Percentiles rank a stretch among this genome's conserved stretches.
These are phyloP conservation scores for Candida nemodendra DNA, from an alignment of 805 yeast genomes.

Conservation along the genomic window DNA sequence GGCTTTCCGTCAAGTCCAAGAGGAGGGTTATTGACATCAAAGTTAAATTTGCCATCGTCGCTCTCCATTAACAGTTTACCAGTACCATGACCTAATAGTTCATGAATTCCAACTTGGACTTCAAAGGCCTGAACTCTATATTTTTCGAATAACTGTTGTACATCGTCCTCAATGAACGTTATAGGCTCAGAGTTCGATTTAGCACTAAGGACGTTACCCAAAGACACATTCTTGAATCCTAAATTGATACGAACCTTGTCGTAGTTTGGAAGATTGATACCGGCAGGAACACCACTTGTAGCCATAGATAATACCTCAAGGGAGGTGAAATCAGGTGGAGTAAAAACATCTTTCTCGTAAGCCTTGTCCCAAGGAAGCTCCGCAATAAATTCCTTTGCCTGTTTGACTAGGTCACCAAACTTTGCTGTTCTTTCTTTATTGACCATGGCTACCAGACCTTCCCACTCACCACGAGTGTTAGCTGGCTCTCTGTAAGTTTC, in stretches of 20 bases:
- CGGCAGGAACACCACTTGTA: constrained; percentile 89
- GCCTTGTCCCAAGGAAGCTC: constrained; percentile 75
- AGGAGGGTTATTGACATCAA: constrained; percentile 64
- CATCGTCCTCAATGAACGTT: constrained; percentile 57
- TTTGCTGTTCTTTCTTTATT: constrained; percentile 83
- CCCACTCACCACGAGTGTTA: constrained; percentile 93
- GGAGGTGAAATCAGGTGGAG: constrained; percentile 91
- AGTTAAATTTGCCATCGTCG: constrained; percentile 65
- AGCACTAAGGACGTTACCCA: constrained; percentile 82
- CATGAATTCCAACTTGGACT: constrained; percentile 93
- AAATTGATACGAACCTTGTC: constrained; percentile 81
- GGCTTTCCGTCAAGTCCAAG: constrained; percentile 59
- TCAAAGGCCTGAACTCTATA: constrained; percentile 83
- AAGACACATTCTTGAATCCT: constrained; percentile 87
- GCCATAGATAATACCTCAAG: constrained; percentile 87
- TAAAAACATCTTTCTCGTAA: constrained; percentile 80
- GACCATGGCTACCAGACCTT: constrained; percentile 86
- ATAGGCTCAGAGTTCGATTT: constrained; percentile 66
- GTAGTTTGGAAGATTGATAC: constrained; percentile 89
- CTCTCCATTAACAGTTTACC: constrained; percentile 71
- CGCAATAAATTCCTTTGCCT: constrained; percentile 62
- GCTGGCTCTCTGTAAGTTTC: constrained; percentile 93
- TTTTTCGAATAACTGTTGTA: constrained; percentile 59
- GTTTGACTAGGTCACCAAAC: constrained; percentile 64
- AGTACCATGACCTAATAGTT: constrained; percentile 86